Percentiles rank a stretch among this genome's conserved stretches.
phyloP scores from a whole-genome alignment of 2,329 filamentous ascomycete species.

The Cytospora chrysosperma region DNA sequence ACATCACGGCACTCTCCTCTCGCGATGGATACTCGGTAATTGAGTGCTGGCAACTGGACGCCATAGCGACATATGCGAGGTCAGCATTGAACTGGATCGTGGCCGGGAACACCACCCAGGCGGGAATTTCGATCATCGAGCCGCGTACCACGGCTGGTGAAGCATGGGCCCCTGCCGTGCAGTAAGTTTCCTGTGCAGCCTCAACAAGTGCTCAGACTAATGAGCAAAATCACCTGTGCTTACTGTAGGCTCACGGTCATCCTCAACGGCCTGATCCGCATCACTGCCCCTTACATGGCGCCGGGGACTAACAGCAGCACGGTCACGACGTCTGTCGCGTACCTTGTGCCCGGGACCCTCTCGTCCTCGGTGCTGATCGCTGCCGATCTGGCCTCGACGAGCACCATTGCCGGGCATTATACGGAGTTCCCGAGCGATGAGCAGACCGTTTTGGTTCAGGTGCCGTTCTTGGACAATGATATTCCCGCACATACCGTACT shows the following conservation, averaged over 20 bases:
- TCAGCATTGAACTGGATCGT: constrained; percentile 34
- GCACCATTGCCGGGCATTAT: constrained; percentile 32
- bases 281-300: constrained; percentile 31
- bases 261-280: constrained; percentile 35
- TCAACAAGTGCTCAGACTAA: no score
- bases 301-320: constrained; percentile 23
- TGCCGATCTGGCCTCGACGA: constrained; percentile 31
- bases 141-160: constrained; percentile 34
- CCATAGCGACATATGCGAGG: constrained; percentile 30
- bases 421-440: constrained; percentile 38
- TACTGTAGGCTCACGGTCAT: constrained; percentile 31
- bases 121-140: constrained; percentile 34
- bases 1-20: constrained; percentile 33
- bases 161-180: constrained; percentile 35
- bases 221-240: not conserved
- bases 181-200: constrained; percentile 28
- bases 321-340: constrained; percentile 27
- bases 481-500: constrained; percentile 32
- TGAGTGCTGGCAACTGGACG: constrained; percentile 33
- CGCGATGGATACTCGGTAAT: constrained; percentile 31
- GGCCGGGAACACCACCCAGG: constrained; percentile 30
- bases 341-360: constrained; percentile 34
- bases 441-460: constrained; percentile 34
- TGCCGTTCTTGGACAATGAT: constrained; percentile 31
- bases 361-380: constrained; percentile 35